Evolutionary conservation across 2,329 filamentous ascomycete species (phyloP).

Genomic region (Aspergillus viridinutans): DNA sequence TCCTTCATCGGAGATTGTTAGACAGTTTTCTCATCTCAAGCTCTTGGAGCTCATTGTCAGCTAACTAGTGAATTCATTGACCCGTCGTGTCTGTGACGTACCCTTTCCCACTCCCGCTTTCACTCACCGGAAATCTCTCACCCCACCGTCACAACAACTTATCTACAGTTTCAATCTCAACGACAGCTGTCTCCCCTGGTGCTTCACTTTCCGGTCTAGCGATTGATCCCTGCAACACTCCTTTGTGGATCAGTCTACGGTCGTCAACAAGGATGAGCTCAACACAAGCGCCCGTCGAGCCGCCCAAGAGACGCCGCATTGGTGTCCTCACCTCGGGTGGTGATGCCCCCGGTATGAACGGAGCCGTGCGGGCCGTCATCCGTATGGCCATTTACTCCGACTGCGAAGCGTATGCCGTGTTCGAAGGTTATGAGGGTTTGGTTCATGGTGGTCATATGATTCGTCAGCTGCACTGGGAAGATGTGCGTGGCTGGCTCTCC

Average conservation of each 20-base stretch:
- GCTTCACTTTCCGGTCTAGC: not conserved
- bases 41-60: not conserved
- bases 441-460: slow-evolving; percentile 88
- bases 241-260: not conserved
- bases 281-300: slow-evolving; percentile 13
- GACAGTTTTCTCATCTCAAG: not conserved
- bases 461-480: slow-evolving; percentile 81
- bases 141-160: slow-evolving; percentile 13
- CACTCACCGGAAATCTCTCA: slow-evolving; percentile 34
- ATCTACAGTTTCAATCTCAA: not conserved
- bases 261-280: slow-evolving; percentile 16
- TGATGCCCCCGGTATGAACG: slow-evolving; percentile 94
- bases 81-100: slow-evolving; percentile 16
- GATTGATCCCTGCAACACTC: not conserved
- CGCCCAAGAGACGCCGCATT: slow-evolving; percentile 60
- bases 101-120: slow-evolving; percentile 25
- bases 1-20: not conserved
- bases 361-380: slow-evolving; percentile 81
- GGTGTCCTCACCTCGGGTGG: slow-evolving; percentile 93
- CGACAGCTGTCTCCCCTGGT: not conserved
- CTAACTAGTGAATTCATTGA: not conserved
- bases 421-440: slow-evolving; percentile 94
- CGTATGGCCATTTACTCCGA: slow-evolving; percentile 83
- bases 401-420: slow-evolving; percentile 75
- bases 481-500: slow-evolving; percentile 89